Base-by-base conservation (phyloP, 2,329 filamentous ascomycete species). In the Ophiostoma sp. region DNA sequence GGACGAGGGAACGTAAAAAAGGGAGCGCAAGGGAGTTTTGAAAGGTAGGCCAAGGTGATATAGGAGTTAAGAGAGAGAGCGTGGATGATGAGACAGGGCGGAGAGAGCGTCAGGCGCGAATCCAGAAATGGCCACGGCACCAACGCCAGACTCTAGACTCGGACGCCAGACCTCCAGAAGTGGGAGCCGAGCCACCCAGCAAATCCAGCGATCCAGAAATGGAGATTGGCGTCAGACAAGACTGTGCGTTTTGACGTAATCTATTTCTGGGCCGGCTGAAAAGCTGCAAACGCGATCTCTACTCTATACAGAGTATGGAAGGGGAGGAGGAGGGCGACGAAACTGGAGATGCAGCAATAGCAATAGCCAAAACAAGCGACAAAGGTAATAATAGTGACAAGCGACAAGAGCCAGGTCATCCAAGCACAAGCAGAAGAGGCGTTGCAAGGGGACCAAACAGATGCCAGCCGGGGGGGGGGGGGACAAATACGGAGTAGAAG, bases 21-120 rank as follows among this genome's bases (percentile, higher is more conserved):
- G 69, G 72, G 71, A 73, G 71, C 70, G 71, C 70, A 68, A 73
- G 69, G 72, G 71, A 71, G 68, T 64, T 67, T 44, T 52, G 67
- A 52, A 71, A 71, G 62, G 39, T 44, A 39, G 60, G 41, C 60
- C 62, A 65, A 71, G 62, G 41, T 57, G 69, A 66, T 62, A 23
- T 31, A 57, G 23, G 64, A 69, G 69, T 67, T 69, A 39, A 65
- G 64, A 62, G 62, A 31, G 67, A 52, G 68, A 48, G 66, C 54
- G 60, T 36, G 64, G 62, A 71, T 68, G 70, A 72, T 71, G 71
- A 72, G 71, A 72, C 69, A 71, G 48, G 67, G 67, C 65, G 44
- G n/a, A 60, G 41, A 57, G 23, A 54, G 54, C 52, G 60, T 39
- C 39, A 64, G 52, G 65, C 68, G 71, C 71, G 71, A 67, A 41